These are phyloP conservation scores for Pyrus betulifolia DNA, from an alignment of 306 rosid genomes.

Conservation along the genomic window DNA sequence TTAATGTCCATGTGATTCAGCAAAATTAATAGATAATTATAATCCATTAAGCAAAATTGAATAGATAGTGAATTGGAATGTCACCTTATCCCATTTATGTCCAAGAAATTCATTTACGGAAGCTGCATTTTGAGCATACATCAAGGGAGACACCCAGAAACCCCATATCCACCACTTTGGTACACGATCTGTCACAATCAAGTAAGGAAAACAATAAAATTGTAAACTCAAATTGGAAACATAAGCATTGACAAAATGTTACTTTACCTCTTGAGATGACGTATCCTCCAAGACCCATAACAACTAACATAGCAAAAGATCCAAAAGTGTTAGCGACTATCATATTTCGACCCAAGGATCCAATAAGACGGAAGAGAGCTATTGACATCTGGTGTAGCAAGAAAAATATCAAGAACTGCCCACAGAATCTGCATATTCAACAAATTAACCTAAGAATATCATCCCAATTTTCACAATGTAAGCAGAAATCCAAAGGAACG, in stretches of 20 bases:
- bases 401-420: conserved; percentile 76
- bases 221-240: conserved; percentile 10
- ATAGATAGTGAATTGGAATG: not conserved
- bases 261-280: conserved; percentile 75
- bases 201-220: conserved; percentile 13
- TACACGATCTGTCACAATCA: conserved; percentile 50
- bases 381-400: conserved; percentile 95
- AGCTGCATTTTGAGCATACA: conserved; percentile 92
- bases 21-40: not conserved
- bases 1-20: not conserved
- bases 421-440: conserved; percentile 58
- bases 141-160: conserved; percentile 96
- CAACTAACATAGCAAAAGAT: conserved; percentile 97
- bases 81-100: conserved; percentile 93
- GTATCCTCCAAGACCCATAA: conserved; percentile 96
- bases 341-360: conserved; percentile 97
- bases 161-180: conserved; percentile 99
- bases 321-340: conserved; percentile 96
- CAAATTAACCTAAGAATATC: conserved; percentile 11
- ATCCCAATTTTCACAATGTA: conserved; percentile 18
- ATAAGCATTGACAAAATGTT: conserved; percentile 14
- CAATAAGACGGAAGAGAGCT: conserved; percentile 89
- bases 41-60: not conserved
- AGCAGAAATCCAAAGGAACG: conserved; percentile 11
- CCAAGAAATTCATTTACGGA: conserved; percentile 95